Conservation (phyloP, 2,329 filamentous ascomycete genomes). For the Dactylellina haptotyla region DNA sequence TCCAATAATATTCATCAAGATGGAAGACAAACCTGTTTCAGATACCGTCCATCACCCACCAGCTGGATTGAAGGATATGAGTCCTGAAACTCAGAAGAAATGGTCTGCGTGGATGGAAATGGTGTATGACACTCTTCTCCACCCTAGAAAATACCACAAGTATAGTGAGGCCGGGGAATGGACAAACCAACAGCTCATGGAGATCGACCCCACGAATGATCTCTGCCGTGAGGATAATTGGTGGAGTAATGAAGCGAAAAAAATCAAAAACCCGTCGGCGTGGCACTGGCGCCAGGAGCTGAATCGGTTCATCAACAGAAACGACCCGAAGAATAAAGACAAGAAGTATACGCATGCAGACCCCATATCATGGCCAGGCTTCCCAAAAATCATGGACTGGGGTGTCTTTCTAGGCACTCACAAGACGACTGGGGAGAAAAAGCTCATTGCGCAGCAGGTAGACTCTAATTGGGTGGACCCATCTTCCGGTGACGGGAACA, state of each 20-base stretch:
- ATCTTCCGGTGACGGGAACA: conserved; percentile 1
- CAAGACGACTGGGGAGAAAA: neutral
- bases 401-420: neutral
- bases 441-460: neutral
- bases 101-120: conserved; percentile 32
- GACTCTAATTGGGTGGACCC: neutral
- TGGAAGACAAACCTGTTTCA: neutral
- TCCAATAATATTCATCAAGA: neutral
- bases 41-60: conserved; percentile 5
- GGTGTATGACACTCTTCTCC: conserved; percentile 8
- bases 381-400: conserved; percentile 22
- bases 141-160: neutral
- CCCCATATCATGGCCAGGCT: conserved; percentile 2
- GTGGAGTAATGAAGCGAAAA: neutral
- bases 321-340: neutral
- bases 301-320: conserved; percentile 17
- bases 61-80: conserved; percentile 7
- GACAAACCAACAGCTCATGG: neutral
- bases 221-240: neutral
- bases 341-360: neutral
- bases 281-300: neutral
- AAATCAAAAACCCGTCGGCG: neutral
- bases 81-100: neutral
- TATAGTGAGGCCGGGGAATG: neutral
- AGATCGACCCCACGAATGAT: conserved; percentile 6